A percentile compares a stretch with the other conserved stretches of the same genome.
phyloP scores from a whole-genome alignment of 2,329 filamentous ascomycete species.

The Onygenales sp. region DNA sequence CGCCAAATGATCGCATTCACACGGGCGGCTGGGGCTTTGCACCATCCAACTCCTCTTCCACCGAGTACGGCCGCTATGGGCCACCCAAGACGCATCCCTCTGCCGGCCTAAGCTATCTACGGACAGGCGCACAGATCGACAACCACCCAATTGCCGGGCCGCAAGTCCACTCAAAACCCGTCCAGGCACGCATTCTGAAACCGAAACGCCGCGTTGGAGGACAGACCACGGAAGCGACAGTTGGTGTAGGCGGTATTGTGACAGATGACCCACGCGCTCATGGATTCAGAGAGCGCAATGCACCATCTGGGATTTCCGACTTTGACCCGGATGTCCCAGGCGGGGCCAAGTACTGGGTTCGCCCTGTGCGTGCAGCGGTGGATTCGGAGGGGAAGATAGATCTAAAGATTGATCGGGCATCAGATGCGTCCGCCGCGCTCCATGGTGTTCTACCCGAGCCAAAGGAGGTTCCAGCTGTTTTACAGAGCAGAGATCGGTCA shows the following conservation, averaged over 20 bases:
- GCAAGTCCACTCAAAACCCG: conserved; percentile 41
- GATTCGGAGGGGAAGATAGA: conserved; percentile 36
- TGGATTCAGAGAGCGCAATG: conserved; percentile 23
- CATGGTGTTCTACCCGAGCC: conserved; percentile 2
- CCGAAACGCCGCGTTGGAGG: conserved; percentile 32
- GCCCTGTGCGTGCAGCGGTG: conserved; percentile 37
- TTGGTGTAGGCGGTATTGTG: conserved; percentile 33
- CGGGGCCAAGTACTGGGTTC: conserved; percentile 45
- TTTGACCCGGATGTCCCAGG: conserved; percentile 38
- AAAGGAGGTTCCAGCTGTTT: conserved; percentile 2
- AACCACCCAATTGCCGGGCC: conserved; percentile 56
- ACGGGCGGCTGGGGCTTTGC: conserved; percentile 26
- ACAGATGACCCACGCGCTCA: conserved; percentile 29
- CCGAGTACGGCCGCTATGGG: conserved; percentile 37
- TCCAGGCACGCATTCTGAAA: conserved; percentile 49
- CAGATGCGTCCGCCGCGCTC: conserved; percentile 8
- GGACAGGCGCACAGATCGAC: conserved; percentile 44
- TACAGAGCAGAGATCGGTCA: neutral
- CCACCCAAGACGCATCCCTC: conserved; percentile 56
- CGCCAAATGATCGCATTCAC: conserved; percentile 26
- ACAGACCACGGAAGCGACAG: conserved; percentile 22
- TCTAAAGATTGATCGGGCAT: conserved; percentile 17
- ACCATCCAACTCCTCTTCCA: conserved; percentile 25
- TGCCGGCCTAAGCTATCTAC: conserved; percentile 53
- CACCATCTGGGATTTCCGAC: conserved; percentile 32